Base-by-base conservation (phyloP, 2,329 filamentous ascomycete species). In the Pseudocercospora crystallina region DNA sequence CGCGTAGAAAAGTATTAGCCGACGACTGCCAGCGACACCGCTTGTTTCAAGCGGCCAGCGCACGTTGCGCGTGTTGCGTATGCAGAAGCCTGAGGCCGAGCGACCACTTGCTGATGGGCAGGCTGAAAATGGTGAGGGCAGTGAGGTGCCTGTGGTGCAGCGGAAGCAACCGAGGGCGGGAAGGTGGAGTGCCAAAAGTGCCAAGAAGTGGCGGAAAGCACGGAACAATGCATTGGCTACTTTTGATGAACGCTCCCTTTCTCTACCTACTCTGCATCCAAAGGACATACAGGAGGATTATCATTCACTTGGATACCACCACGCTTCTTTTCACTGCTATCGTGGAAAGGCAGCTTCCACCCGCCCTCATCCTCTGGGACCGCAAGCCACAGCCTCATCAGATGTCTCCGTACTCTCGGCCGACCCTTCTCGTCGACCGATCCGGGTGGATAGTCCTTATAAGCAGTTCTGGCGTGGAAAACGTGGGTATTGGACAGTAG, bases 251-350 rank as follows among this genome's bases (percentile, higher is more conserved):
- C 35, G 14, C 35, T 14, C 9, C 9, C 14, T 5, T 17, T 12
- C 9, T 14, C 35, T 38, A 12, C 30, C 39, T 34, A 91, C 70
- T 91, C 88, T 0, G 87, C 88, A 72, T 91, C 87, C 42, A 90
- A 72, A 9, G 86, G 84, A 38, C 85, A 87, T 39, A 84, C 80
- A 2, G 90, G 89, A 8, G 86, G 75, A 17, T 79, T 87, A 66
- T 95, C 82, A 69, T 95, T 82, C 3, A 95, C 89, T 73, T 95
- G 90, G 57, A 95, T 89, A 0, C 90, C 90, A 3, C 89, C 89
- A 13, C 90, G 79, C 80, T 95, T 95, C 80, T 89, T 89, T 78
- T 94, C 86, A 43, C 81, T 75, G 51, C 81, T 86, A 69, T 95
- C 90, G 62, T 83, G 85, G 73, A 90, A 92, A 1, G 90, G 89